phyloP scores from a whole-genome alignment of 495 filamentous ascomycete genomes.

The Niebla homalea region DNA sequence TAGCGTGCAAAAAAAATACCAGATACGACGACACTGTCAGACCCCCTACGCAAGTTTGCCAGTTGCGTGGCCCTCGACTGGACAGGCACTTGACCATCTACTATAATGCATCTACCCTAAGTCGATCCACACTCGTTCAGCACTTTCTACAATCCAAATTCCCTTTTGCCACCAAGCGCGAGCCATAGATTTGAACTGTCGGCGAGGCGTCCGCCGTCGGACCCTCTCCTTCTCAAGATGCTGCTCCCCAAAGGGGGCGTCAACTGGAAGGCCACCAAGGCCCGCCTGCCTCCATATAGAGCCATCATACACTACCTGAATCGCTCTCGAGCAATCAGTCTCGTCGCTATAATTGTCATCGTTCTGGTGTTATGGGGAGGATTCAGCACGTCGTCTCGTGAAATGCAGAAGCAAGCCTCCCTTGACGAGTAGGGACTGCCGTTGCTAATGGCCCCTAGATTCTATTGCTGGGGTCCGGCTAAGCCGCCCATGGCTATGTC shows the following conservation, averaged over 20 bases:
- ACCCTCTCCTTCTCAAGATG: slow-evolving; percentile 30
- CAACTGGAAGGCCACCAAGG: slow-evolving; percentile 81
- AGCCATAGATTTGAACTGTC: no score
- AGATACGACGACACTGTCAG: no score
- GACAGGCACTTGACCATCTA: no score
- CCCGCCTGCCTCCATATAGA: slow-evolving; percentile 68
- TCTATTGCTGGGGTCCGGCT: slow-evolving; percentile 90
- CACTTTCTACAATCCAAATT: no score
- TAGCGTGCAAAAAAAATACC: no score
- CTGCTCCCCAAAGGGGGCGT: slow-evolving; percentile 79
- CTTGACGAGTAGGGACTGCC: not conserved
- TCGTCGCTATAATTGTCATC: slow-evolving; percentile 56
- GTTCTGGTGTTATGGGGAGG: slow-evolving; percentile 84
- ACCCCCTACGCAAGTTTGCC: no score
- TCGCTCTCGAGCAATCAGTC: slow-evolving; percentile 65
- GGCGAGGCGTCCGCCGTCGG: not conserved
- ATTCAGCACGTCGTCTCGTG: slow-evolving; percentile 62
- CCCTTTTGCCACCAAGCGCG: no score
- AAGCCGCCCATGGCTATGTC: slow-evolving; percentile 92
- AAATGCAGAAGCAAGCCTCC: slow-evolving; percentile 70
- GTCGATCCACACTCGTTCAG: no score
- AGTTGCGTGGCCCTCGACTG: no score
- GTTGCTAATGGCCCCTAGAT: slow-evolving; percentile 38
- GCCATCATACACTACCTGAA: slow-evolving; percentile 66
- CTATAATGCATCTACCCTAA: no score